phyloP scores from a whole-genome alignment of 805 yeast species.

The Ogataea ganodermae region DNA sequence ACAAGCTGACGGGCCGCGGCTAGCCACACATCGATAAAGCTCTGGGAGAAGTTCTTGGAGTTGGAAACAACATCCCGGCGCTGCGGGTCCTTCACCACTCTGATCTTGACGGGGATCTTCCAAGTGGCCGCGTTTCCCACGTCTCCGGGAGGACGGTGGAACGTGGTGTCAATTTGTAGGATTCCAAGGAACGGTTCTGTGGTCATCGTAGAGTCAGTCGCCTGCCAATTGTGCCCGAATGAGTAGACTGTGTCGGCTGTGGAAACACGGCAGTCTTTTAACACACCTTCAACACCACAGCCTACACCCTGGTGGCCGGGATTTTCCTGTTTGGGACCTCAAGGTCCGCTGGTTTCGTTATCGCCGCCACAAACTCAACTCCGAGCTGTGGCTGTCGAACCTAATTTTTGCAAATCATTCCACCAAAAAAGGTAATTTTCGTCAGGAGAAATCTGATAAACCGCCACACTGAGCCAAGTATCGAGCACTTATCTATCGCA shows the following conservation, averaged over 20 bases:
- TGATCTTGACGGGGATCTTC: constrained; percentile 28
- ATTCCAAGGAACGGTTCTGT: not conserved
- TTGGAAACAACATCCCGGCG: constrained; percentile 26
- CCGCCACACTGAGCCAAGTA: no score
- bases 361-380: not conserved
- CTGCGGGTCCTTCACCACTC: constrained; percentile 26
- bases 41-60: constrained; percentile 24
- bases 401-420: no score
- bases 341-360: not conserved
- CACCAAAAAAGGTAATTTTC: no score
- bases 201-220: no score
- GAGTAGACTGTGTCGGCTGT: no score
- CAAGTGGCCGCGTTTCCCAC: constrained; percentile 30
- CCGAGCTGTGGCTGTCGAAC: not conserved
- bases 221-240: not conserved
- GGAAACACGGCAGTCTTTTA: no score
- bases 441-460: no score
- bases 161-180: constrained; percentile 3
- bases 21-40: constrained; percentile 27
- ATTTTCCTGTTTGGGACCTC: no score
- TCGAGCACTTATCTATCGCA: no score
- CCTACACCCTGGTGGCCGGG: no score
- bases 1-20: constrained; percentile 30
- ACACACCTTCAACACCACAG: no score
- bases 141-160: constrained; percentile 35